A percentile compares a stretch with the other conserved stretches of the same genome.
Conservation (phyloP, 768 basidiomycete species). For the Kwoniella mangroviensis region DNA sequence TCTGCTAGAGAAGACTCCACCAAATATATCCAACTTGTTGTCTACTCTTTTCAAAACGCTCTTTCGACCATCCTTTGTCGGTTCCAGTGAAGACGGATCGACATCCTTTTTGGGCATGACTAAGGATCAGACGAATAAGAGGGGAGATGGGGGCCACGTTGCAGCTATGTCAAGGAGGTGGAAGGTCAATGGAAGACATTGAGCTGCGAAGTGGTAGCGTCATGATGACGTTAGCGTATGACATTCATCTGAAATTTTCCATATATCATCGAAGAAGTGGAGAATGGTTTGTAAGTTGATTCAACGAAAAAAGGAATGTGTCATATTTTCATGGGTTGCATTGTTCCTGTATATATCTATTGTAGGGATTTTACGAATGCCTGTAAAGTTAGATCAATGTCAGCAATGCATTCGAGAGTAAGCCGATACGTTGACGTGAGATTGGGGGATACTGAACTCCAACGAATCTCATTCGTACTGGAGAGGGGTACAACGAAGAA, state of each 20-base stretch:
- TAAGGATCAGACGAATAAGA: not conserved
- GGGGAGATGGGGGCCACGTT: not conserved
- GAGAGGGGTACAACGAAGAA: not conserved
- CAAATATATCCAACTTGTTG: not conserved
- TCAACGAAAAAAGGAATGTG: not conserved
- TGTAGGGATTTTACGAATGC: constrained; percentile 53
- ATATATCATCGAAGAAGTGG: not conserved
- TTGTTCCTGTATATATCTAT: constrained; percentile 29
- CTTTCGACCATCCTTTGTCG: not conserved
- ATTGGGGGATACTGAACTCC: too few relatives aligned
- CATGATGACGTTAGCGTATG: not conserved
- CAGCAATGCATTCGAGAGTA: not conserved
- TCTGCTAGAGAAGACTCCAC: not conserved
- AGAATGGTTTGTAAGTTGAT: not conserved
- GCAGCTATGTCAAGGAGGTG: not conserved
- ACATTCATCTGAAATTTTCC: not conserved
- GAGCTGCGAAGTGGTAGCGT: not conserved
- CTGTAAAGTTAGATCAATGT: constrained; percentile 28
- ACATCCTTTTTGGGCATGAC: not conserved
- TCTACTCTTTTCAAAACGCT: not conserved
- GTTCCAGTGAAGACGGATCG: not conserved
- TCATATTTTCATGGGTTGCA: not conserved
- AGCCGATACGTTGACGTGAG: too few relatives aligned
- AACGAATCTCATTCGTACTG: not conserved
- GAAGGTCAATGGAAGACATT: not conserved